Percentiles rank a stretch among this genome's conserved stretches.
Evolutionary conservation across 2,329 filamentous ascomycete genomes (phyloP).

Genomic region (Pseudophaeomoniella oleicola): DNA sequence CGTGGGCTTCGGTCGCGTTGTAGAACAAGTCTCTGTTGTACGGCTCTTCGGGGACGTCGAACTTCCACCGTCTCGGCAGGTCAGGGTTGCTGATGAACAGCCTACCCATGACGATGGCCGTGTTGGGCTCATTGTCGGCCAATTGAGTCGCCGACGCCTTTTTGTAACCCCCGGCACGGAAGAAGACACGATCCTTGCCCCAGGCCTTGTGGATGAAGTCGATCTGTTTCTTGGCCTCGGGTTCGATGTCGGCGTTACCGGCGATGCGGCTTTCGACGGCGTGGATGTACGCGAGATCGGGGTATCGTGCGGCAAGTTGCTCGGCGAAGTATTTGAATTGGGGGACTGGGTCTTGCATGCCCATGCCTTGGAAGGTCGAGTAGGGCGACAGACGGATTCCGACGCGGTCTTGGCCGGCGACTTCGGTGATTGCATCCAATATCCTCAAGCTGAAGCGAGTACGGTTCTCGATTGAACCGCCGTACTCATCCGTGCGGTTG

Average conservation of each 20-base stretch:
- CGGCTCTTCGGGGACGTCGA: slow-evolving; percentile 7
- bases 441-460: slow-evolving; percentile 41
- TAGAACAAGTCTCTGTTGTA: slow-evolving; percentile 15
- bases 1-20: slow-evolving; percentile 16
- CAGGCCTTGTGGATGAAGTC: slow-evolving; percentile 32
- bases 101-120: slow-evolving; percentile 22
- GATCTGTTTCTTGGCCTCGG: slow-evolving; percentile 20
- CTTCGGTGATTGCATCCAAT: slow-evolving; percentile 25
- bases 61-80: slow-evolving; percentile 10
- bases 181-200: slow-evolving; percentile 29
- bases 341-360: slow-evolving; percentile 45
- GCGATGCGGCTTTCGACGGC: slow-evolving; percentile 42
- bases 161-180: slow-evolving; percentile 36
- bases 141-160: slow-evolving; percentile 21
- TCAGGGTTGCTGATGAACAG: slow-evolving; percentile 15
- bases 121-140: slow-evolving; percentile 5
- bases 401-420: slow-evolving; percentile 29
- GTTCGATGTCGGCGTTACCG: slow-evolving; percentile 15
- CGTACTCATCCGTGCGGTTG: slow-evolving; percentile 33
- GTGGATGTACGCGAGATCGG: slow-evolving; percentile 47
- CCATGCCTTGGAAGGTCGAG: slow-evolving; percentile 31
- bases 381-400: slow-evolving; percentile 34
- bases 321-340: slow-evolving; percentile 47
- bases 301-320: slow-evolving; percentile 26
- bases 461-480: slow-evolving; percentile 35